Percentiles rank a stretch among this genome's conserved stretches.
phyloP scores from a whole-genome alignment of 2,329 filamentous ascomycete species.

The Colletotrichum cereale region DNA sequence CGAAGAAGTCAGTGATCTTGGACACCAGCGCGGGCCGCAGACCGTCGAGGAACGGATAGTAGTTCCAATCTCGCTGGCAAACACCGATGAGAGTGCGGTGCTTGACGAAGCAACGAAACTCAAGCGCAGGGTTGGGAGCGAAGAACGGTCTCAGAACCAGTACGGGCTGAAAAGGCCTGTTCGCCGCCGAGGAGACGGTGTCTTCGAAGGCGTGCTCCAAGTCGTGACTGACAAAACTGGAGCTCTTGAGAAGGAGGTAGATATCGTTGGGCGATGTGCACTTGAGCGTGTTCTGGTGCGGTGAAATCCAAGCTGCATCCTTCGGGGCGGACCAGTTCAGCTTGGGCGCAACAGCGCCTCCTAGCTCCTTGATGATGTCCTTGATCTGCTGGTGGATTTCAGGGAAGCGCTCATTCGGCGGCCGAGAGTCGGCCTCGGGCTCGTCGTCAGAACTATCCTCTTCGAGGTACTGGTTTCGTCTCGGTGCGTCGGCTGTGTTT shows the following conservation, averaged over 20 bases:
- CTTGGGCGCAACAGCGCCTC: conserved; percentile 90
- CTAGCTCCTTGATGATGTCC: conserved; percentile 82
- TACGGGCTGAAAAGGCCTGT: conserved; percentile 73
- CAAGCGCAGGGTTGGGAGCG: conserved; percentile 87
- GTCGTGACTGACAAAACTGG: conserved; percentile 94
- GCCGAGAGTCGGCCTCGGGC: conserved; percentile 54
- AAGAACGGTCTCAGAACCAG: conserved; percentile 91
- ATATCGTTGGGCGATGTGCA: conserved; percentile 91
- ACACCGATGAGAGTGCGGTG: conserved; percentile 83
- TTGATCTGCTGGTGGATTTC: conserved; percentile 84
- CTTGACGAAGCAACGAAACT: conserved; percentile 96
- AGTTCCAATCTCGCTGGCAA: conserved; percentile 89
- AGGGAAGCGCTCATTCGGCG: conserved; percentile 70
- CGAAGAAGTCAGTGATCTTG: conserved; percentile 83
- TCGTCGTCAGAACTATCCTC: conserved; percentile 65
- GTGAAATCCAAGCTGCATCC: conserved; percentile 93
- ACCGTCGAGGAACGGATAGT: conserved; percentile 82
- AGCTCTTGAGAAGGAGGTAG: conserved; percentile 93
- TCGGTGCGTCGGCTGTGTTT: conserved; percentile 29
- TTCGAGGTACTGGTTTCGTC: conserved; percentile 47
- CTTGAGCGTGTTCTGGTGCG: conserved; percentile 87
- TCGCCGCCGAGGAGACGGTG: conserved; percentile 57
- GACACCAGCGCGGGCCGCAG: conserved; percentile 75
- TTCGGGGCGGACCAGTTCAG: conserved; percentile 98
- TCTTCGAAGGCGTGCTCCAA: conserved; percentile 93